Base-by-base conservation (phyloP, 257 asterid genomes). In the Forsythia viridissima region DNA sequence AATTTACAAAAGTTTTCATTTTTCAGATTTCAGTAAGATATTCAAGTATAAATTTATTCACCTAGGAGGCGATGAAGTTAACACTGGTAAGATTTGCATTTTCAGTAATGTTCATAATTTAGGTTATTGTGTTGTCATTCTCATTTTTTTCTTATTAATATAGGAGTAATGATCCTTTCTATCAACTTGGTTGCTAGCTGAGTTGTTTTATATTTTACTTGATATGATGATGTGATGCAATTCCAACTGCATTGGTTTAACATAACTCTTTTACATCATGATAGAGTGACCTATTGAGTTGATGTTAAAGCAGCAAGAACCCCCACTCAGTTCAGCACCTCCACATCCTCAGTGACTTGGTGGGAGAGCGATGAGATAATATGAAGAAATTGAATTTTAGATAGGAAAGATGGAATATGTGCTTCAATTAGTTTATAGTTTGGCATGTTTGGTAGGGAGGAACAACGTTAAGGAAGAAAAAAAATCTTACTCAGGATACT, bases 61-160 rank as follows among this genome's bases (percentile, higher is more conserved):
- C 85, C 89, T 95, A 61, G 98, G 99, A 75, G 99, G 99, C 40
- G 99, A 95, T 76, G 99, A 95, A 92, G 98, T 95, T 71, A 70
- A 93, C 73, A 88, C 97, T 6, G 80, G 97, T 94, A 85, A 90
- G 96, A 83, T 75, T 80, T 43, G 4, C 9, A 15, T 40, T 30
- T 63, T 20, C 44, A 71, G 66, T 10, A 37, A 66, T 34, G 13
- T 71, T 36, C 21, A 41, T 30, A 30, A 20, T 61, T 66, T 34
- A 21, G 48, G 61, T 46, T 68, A 75, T 44, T 8, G 12, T 13
- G 59, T 4, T 71, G 34, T 76, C 20, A 11, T 71, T 48, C 69
- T 38, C 51, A 61, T 52, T 13, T 40, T 41, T 24, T 21, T 65
- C 12, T 13, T 4, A 48, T 55, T 21, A 61, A 24, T 30, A 61